These are phyloP conservation scores for Cynanchum wilfordii DNA, from an alignment of 257 asterid genomes.

Conservation along the genomic window DNA sequence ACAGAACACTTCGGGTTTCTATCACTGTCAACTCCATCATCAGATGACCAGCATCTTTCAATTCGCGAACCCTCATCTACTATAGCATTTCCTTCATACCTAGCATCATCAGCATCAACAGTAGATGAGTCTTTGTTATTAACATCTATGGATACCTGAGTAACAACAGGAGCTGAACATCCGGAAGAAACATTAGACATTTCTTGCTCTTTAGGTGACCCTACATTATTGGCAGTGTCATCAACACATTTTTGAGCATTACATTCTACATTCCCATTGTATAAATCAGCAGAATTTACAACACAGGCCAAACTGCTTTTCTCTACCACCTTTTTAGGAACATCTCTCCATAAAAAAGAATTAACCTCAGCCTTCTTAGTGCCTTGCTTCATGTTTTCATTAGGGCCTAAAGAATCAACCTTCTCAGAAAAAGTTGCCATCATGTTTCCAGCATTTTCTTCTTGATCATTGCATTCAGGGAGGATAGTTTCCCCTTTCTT, in stretches of 20 bases:
- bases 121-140: conserved; percentile 36
- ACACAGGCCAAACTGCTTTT: conserved; percentile 13
- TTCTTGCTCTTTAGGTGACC: conserved; percentile 38
- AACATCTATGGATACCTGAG: conserved; percentile 37
- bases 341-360: conserved; percentile 52
- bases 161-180: conserved; percentile 48
- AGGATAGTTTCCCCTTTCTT: conserved; percentile 17
- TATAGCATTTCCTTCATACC: conserved; percentile 22
- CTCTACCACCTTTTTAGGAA: conserved; percentile 34
- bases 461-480: conserved; percentile 19
- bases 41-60: conserved; percentile 46
- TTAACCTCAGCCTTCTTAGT: conserved; percentile 29
- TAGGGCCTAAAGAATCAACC: conserved; percentile 23
- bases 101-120: conserved; percentile 26
- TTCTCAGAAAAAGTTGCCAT: conserved; percentile 22
- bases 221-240: conserved; percentile 26
- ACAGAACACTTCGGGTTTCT: conserved; percentile 30
- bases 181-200: conserved; percentile 43
- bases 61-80: conserved; percentile 51
- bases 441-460: conserved; percentile 28
- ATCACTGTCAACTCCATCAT: conserved; percentile 40
- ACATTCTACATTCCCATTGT: background rate
- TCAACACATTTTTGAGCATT: conserved; percentile 20
- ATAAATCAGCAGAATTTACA: conserved; percentile 4
- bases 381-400: conserved; percentile 21